A percentile compares a stretch with the other conserved stretches of the same genome.
Evolutionary conservation across 2,329 filamentous ascomycete genomes (phyloP).

Genomic region (Aspergillus nomiae): DNA sequence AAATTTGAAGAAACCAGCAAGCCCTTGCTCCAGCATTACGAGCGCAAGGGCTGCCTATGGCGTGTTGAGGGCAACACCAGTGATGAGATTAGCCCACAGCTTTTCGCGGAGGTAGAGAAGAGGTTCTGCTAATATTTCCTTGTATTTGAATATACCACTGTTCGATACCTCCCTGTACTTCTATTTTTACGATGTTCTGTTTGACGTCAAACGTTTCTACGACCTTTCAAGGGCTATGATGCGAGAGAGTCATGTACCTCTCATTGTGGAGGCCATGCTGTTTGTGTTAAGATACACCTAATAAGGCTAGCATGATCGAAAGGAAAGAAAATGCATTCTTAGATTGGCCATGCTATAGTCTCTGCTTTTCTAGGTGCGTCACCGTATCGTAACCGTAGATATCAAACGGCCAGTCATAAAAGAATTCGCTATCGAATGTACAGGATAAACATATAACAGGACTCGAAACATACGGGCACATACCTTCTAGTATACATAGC

Average conservation of each 20-base stretch:
- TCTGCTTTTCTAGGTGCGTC: not conserved
- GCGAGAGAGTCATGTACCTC: not conserved
- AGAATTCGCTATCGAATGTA: not conserved
- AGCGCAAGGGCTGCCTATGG: conserved; percentile 78
- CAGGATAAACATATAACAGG: not conserved
- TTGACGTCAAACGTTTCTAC: conserved; percentile 13
- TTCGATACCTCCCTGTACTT: conserved; percentile 22
- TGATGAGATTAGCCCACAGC: conserved; percentile 91
- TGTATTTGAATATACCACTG: conserved; percentile 10
- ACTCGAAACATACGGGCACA: not conserved
- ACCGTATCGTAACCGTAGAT: conserved; percentile 3
- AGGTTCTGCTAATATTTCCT: conserved; percentile 60
- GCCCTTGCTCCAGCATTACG: conserved; percentile 86
- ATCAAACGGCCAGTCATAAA: conserved; percentile 10
- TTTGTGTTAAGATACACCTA: not conserved
- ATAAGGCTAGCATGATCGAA: not conserved
- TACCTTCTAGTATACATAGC: not conserved
- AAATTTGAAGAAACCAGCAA: conserved; percentile 87
- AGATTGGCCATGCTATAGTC: not conserved
- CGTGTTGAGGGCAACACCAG: conserved; percentile 86
- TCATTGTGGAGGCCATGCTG: not conserved
- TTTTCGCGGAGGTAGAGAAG: conserved; percentile 78
- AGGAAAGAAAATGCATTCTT: not conserved
- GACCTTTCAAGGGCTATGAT: conserved; percentile 8
- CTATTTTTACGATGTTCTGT: conserved; percentile 15